Evolutionary conservation across 176 grass and related monocot genomes (phyloP).

Genomic region (Luzula sylvatica): DNA sequence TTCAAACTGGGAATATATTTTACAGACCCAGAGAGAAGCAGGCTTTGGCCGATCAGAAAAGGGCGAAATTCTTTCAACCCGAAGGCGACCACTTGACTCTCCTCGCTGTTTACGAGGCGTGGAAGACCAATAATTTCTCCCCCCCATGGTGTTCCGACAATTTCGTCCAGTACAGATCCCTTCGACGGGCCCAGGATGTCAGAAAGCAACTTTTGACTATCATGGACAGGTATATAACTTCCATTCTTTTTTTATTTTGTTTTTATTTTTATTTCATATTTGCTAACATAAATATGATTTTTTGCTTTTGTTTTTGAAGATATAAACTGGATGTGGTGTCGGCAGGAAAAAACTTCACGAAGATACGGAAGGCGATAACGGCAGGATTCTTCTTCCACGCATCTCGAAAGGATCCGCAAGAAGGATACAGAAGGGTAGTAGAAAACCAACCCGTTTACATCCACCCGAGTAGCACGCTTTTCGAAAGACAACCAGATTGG

Average conservation of each 20-base stretch:
- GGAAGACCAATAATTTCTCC: constrained; percentile 60
- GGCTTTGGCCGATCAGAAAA: constrained; percentile 46
- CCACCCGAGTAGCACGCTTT: constrained; percentile 50
- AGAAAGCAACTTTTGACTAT: constrained; percentile 60
- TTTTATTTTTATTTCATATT: background rate
- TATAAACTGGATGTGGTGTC: constrained; percentile 41
- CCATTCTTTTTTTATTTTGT: no score
- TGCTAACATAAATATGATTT: constrained; percentile 8
- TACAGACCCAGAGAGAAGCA: constrained; percentile 54
- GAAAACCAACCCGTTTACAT: constrained; percentile 59
- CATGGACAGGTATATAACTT: constrained; percentile 65
- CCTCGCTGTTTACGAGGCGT: constrained; percentile 48
- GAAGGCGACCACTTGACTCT: constrained; percentile 46
- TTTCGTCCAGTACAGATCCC: constrained; percentile 39
- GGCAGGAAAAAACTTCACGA: constrained; percentile 39
- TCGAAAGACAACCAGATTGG: constrained; percentile 55
- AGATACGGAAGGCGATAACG: constrained; percentile 46
- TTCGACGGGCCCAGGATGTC: constrained; percentile 61
- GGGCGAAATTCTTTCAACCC: no score
- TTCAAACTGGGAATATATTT: no score
- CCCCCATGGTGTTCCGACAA: constrained; percentile 68
- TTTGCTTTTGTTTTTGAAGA: no score
- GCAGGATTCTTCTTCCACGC: constrained; percentile 56
- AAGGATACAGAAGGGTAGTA: constrained; percentile 45
- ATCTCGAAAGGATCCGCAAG: constrained; percentile 54